A percentile compares a stretch with the other conserved stretches of the same genome.
Conservation (phyloP, 768 basidiomycete species). For the Psilocybe azurescens region DNA sequence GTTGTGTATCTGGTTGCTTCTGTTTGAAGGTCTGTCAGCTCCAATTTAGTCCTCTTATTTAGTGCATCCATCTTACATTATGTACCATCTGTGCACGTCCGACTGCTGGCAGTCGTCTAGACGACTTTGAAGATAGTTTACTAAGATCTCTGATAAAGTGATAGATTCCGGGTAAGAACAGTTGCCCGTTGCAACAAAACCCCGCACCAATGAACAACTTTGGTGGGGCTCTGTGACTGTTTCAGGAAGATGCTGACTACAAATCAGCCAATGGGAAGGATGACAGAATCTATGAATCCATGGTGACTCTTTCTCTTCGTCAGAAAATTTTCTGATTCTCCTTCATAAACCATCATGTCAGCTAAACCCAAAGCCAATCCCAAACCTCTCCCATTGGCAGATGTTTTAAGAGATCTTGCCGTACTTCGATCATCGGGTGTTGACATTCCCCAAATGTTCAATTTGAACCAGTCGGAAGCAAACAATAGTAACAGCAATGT, state of each 20-base stretch:
- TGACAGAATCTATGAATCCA: slow-evolving; percentile 4
- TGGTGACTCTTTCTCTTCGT: slow-evolving; percentile 11
- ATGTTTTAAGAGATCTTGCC: slow-evolving; percentile 75
- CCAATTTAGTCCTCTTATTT: background rate
- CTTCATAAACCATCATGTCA: slow-evolving; percentile 26
- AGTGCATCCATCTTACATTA: background rate
- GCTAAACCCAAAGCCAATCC: slow-evolving; percentile 35
- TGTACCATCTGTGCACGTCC: slow-evolving; percentile 2
- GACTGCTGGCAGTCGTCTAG: slow-evolving; percentile 16
- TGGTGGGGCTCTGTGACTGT: background rate
- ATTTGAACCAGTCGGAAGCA: slow-evolving; percentile 4
- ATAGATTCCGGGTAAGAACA: slow-evolving; percentile 14
- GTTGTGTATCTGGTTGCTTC: slow-evolving; percentile 2
- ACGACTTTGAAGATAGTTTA: slow-evolving; percentile 17
- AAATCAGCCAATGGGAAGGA: background rate
- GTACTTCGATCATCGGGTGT: slow-evolving; percentile 64
- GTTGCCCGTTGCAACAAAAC: slow-evolving; percentile 5
- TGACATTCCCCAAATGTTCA: slow-evolving; percentile 36
- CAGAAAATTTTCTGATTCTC: slow-evolving; percentile 12
- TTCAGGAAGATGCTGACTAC: background rate
- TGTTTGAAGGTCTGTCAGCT: background rate
- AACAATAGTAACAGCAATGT: slow-evolving; percentile 12
- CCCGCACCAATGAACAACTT: slow-evolving; percentile 5
- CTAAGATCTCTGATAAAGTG: slow-evolving; percentile 3
- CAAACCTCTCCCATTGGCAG: slow-evolving; percentile 60